These are phyloP conservation scores for Iris macrosiphon DNA, from an alignment of 106 monocot species.

Conservation along the genomic window DNA sequence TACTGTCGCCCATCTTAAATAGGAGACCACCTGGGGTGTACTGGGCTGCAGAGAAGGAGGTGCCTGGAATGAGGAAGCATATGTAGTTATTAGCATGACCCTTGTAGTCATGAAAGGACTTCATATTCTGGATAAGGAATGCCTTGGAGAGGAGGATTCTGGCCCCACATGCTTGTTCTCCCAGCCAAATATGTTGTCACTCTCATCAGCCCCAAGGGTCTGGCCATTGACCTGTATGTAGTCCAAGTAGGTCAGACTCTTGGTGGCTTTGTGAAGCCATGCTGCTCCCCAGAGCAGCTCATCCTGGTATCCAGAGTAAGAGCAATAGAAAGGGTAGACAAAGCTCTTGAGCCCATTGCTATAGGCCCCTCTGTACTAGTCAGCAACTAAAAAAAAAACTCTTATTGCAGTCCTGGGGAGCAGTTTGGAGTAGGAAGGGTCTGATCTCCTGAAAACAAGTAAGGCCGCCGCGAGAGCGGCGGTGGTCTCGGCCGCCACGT, in stretches of 20 bases:
- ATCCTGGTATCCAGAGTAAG: slow-evolving; percentile 98
- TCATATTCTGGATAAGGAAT: slow-evolving; percentile 83
- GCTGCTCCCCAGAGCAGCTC: slow-evolving; percentile 95
- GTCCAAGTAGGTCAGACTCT: slow-evolving; percentile 44
- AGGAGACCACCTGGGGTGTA: slow-evolving; percentile 89
- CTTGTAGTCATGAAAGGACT: slow-evolving; percentile 80
- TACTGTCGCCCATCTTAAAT: slow-evolving; percentile 83
- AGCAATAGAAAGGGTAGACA: slow-evolving; percentile 97
- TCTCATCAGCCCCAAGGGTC: slow-evolving; percentile 79
- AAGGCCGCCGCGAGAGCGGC: slow-evolving; percentile 88
- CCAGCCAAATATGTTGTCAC: slow-evolving; percentile 94
- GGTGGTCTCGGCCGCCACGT: slow-evolving; percentile 91
- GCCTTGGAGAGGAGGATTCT: slow-evolving; percentile 90
- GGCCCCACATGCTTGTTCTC: slow-evolving; percentile 98
- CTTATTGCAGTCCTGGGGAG: slow-evolving; percentile 66
- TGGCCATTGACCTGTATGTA: slow-evolving; percentile 89
- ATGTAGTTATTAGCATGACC: slow-evolving; percentile 91
- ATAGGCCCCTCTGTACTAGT: slow-evolving; percentile 81
- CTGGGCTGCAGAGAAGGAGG: slow-evolving; percentile 47
- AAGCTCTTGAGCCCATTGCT: slow-evolving; percentile 52
- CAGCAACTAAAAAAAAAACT: slow-evolving; percentile 64
- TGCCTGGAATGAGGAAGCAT: slow-evolving; percentile 79
- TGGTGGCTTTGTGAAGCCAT: slow-evolving; percentile 87
- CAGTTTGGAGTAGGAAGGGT: slow-evolving; percentile 67
- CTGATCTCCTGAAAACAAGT: slow-evolving; percentile 67